A percentile compares a stretch with the other conserved stretches of the same genome.
phyloP scores from a whole-genome alignment of 768 basidiomycete species.

The Collybia nuda region DNA sequence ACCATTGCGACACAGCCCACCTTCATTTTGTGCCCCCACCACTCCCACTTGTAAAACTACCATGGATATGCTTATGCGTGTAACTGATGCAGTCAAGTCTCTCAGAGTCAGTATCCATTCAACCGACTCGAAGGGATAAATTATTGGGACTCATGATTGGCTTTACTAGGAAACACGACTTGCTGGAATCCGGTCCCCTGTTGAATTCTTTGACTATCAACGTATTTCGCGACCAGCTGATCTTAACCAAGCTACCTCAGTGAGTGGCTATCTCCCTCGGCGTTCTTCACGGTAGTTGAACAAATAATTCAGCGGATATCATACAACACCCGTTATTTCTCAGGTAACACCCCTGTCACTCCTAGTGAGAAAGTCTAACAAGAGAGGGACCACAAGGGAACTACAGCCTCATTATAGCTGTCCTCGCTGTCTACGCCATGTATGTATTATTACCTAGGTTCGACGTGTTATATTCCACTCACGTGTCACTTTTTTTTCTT shows the following conservation, averaged over 20 bases:
- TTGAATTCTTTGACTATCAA: constrained; percentile 83
- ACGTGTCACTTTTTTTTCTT: not conserved
- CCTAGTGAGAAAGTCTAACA: not conserved
- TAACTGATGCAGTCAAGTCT: constrained; percentile 66
- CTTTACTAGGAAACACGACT: constrained; percentile 69
- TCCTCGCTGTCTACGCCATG: constrained; percentile 86
- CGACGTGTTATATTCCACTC: too few species aligned
- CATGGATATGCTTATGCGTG: constrained; percentile 70
- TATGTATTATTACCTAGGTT: constrained; percentile 28
- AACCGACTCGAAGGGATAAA: not conserved
- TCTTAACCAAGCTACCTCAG: constrained; percentile 74
- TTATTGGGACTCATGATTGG: not conserved
- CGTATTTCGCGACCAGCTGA: constrained; percentile 84
- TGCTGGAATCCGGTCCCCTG: constrained; percentile 67
- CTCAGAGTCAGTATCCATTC: constrained; percentile 55
- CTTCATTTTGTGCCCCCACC: constrained; percentile 13
- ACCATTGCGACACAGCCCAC: too few species aligned
- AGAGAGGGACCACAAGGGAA: constrained; percentile 55
- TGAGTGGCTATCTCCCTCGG: constrained; percentile 31
- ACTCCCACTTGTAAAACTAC: constrained; percentile 7
- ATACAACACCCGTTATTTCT: constrained; percentile 91
- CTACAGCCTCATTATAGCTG: constrained; percentile 76
- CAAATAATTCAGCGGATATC: constrained; percentile 71
- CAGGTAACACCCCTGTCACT: constrained; percentile 40
- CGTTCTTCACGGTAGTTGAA: not conserved